These are phyloP conservation scores for Trichoderma oligosporum DNA, from an alignment of 2,329 filamentous ascomycete genomes.

Conservation along the genomic window DNA sequence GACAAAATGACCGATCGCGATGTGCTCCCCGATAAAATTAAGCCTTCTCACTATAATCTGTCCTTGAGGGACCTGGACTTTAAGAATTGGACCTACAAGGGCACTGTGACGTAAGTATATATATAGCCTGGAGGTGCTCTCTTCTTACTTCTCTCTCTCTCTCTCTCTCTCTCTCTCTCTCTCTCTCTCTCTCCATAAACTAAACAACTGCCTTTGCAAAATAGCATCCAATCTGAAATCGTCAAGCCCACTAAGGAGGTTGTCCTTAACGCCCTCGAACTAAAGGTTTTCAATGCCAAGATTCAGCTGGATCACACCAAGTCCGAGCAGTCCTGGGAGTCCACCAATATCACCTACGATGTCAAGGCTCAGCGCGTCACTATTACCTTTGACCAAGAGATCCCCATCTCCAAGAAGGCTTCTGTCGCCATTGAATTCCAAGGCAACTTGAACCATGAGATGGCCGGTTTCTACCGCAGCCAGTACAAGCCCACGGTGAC, in stretches of 20 bases:
- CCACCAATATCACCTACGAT: slow-evolving; percentile 73
- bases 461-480: slow-evolving; percentile 91
- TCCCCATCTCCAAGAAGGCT: slow-evolving; percentile 64
- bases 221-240: slow-evolving; percentile 79
- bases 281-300: slow-evolving; percentile 67
- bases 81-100: slow-evolving; percentile 70
- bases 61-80: slow-evolving; percentile 81
- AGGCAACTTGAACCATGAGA: slow-evolving; percentile 81
- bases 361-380: slow-evolving; percentile 78
- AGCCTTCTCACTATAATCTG: slow-evolving; percentile 81
- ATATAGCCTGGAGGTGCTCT: background rate
- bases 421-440: slow-evolving; percentile 68
- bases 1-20: slow-evolving; percentile 56
- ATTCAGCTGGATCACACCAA: slow-evolving; percentile 57
- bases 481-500: slow-evolving; percentile 81
- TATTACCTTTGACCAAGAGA: slow-evolving; percentile 68
- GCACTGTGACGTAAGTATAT: slow-evolving; percentile 59
- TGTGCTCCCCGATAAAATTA: slow-evolving; percentile 61
- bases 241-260: slow-evolving; percentile 70
- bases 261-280: slow-evolving; percentile 78
- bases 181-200: background rate
- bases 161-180: background rate
- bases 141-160: background rate
- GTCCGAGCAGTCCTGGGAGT: slow-evolving; percentile 53
- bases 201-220: slow-evolving; percentile 36